Percentiles rank a stretch among this genome's conserved stretches.
These are phyloP conservation scores for Lathyrus tuberosus DNA, from an alignment of 306 rosid genomes.

Conservation along the genomic window DNA sequence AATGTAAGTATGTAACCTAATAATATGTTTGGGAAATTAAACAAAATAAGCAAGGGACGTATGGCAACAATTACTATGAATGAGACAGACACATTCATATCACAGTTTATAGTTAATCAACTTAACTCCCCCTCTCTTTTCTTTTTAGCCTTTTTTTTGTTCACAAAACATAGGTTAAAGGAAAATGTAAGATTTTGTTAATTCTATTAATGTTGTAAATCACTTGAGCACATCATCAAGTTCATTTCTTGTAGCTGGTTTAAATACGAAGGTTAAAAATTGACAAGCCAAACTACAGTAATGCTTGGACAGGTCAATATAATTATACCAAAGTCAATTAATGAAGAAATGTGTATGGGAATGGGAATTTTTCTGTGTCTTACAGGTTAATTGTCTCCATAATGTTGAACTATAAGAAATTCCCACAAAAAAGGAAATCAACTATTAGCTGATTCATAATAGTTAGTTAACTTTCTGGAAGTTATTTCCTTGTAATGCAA, in stretches of 20 bases:
- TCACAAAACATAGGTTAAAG: slow-evolving; percentile 20
- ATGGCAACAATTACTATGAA: not conserved
- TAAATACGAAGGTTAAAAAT: not conserved
- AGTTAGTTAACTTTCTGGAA: no score
- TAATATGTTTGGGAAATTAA: slow-evolving; percentile 16
- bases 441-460: no score
- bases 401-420: slow-evolving; percentile 10
- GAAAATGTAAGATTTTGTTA: slow-evolving; percentile 16
- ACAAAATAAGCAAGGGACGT: slow-evolving; percentile 1
- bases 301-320: slow-evolving; percentile 15
- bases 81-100: not conserved
- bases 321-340: not conserved
- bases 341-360: slow-evolving; percentile 6
- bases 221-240: slow-evolving; percentile 16
- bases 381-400: slow-evolving; percentile 8
- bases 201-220: slow-evolving; percentile 18
- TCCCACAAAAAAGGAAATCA: slow-evolving; percentile 24
- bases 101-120: not conserved
- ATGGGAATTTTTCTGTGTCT: slow-evolving; percentile 24
- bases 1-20: slow-evolving; percentile 23
- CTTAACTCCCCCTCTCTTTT: not conserved
- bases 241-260: slow-evolving; percentile 13
- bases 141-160: slow-evolving; percentile 7
- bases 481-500: no score
- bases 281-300: slow-evolving; percentile 22